Evolutionary conservation across 139 green algal species (phyloP), one percentile per base, ranked within the genome.

Genomic region (Nannochloris sp.): DNA sequence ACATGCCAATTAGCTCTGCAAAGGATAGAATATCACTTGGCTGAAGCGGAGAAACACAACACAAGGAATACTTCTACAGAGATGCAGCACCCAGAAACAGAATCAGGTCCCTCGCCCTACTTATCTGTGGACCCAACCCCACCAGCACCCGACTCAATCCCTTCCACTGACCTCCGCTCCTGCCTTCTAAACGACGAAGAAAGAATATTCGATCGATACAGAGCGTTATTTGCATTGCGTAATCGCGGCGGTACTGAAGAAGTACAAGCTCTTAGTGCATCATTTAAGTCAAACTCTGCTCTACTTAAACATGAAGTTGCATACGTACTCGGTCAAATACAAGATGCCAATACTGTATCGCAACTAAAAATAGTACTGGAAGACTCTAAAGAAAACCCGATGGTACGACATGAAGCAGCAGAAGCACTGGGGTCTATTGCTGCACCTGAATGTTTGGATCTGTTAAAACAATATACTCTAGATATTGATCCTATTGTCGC

Each of bases 271-370:
- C 81, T 98, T 25, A 76, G 64, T 0, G 70, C 79, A 9, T 72
- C 80, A 36, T 87, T 95, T 54, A 60, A 37, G 0, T 46, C 53
- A 4, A 14, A 46, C 34, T 70, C 63, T 13, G 90, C 90, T 19
- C 83, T 97, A 67, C 81, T 97, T 13, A 96, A 96, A 76, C 90
- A 97, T 64, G 90, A 97, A 75, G 82, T 94, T 31, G 94, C 94
- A 1, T 99, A 97, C 58, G 92, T 98, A 58, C 82, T 99, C 57
- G 94, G 94, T 0, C 94, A 99, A 79, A 91, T 99, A 88, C 89
- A 94, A 67, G 79, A 95, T 70, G 63, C 68, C 1, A 6, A 59
- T 4, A 75, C 86, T 4, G 73, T 85, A 9, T 46, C 64, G 12
- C 53, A 67, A 30, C 75, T 96, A 31, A 61, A 63, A 36, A 8